Base-by-base conservation (phyloP, 495 filamentous ascomycete species). In the Recurvomyces mirabilis region DNA sequence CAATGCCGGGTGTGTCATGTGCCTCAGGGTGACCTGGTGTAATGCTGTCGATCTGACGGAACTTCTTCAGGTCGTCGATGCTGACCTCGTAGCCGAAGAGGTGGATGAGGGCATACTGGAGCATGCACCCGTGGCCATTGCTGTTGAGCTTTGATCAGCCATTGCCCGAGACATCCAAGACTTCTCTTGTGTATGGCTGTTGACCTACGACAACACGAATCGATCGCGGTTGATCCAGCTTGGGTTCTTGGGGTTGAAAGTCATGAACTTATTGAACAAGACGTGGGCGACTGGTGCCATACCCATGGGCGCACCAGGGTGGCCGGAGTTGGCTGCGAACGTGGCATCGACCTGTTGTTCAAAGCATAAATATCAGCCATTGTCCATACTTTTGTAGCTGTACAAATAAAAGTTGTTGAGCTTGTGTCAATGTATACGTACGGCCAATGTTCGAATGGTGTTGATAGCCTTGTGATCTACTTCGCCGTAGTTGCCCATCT, bases 161-260 rank as follows among this genome's bases (percentile, higher is more conserved):
- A 20, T 15, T 18, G 23, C 23, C 5, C 18, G 14, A 39, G 10
- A 5, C 21, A 20, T 24, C 5, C 20, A 18, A 38, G 5, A 20
- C 18, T 11, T 40, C 37, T 6, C 5, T 40, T 21, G 15, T 20
- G 38, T 40, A 35, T 38, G 14, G n/a, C n/a, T n/a, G n/a, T n/a
- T n/a, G n/a, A 84, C 89, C 74, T 75, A 95, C 91, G 91, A 99
- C 63, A 99, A 85, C 34, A 99, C 85, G 63, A 99, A 99, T 67
- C 91, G 78, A 73, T 99, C 91, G 46, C 91, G 80, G 75, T 96
- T 96, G 54, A 83, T 59, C 88, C 87, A 99, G 49, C 88, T 73
- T 43, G 93, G 87, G 75, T 93, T 95, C 78, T 94, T 87, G 50
- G 91, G 91, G 80, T 99, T 99, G 75, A 95, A 99, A 59, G 67